Base-by-base conservation (phyloP, 352 stramenopile species). In the Phytophthora quininea region DNA sequence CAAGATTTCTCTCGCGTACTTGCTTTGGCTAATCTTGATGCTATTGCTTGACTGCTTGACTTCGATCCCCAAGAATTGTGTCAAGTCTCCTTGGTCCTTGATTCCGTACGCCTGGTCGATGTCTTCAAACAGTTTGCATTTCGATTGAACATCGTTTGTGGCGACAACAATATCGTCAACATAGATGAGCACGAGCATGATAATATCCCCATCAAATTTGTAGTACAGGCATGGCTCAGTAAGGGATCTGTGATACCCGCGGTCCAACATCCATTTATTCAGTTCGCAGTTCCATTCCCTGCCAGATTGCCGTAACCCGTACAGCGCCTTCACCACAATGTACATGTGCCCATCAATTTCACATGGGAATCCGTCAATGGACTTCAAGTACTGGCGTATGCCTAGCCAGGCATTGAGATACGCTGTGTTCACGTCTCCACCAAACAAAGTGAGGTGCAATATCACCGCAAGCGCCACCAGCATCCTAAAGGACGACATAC, bases 181-280 rank as follows among this genome's bases (percentile, higher is more conserved):
- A 24, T 24, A 24, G 19, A 24, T 24, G 19, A 63, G 27, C 12
- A 46, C 46, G 45, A 45, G 35, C 47, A 48, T 19, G 9, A 62
- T 55, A 10, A 24, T 38, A 33, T 62, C 42, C 4, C 19, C 32
- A 14, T 63, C 56, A 31, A 63, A 51, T 1, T 27, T 19, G 11
- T 64, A 64, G 12, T 57, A 64, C 24, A 64, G 29, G 14, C 47
- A 64, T 1, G 46, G 55, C 19, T 62, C 55, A 6, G 55, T 62
- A 3, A 54, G 3, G 3, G 45, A 55, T 4, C 55, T 30, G 5
- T 42, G 12, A 15, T 54, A 62, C 3, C 46, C 45, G 14, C n/a
- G 55, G 6, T 54, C 11, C 6, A 47, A 19, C 4, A 62, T 31
- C 45, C 55, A 55, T 14, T 62, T 40, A 8, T 54, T 55, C 7